Percentiles rank a stretch among this genome's conserved stretches.
Evolutionary conservation across 2,329 filamentous ascomycete species (phyloP).

Genomic region (Zopfia rhizophila): DNA sequence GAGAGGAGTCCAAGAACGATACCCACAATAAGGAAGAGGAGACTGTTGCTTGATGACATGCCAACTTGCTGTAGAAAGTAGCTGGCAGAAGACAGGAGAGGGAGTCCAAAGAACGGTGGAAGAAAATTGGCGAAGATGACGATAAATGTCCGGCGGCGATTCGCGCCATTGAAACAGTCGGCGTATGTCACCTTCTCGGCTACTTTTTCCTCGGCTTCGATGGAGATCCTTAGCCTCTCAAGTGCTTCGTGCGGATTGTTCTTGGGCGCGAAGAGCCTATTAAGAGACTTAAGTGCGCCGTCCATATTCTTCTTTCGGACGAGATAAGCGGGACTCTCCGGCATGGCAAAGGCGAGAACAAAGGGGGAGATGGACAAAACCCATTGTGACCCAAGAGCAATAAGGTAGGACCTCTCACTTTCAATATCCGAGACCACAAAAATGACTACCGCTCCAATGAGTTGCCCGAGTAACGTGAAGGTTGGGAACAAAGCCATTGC

Average conservation of each 20-base stretch:
- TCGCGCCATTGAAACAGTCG: constrained; percentile 26
- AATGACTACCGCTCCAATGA: constrained; percentile 56
- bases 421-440: constrained; percentile 37
- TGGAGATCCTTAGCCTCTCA: constrained; percentile 49
- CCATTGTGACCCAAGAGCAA: constrained; percentile 55
- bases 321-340: constrained; percentile 60
- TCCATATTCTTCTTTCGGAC: constrained; percentile 50
- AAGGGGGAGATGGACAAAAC: constrained; percentile 50
- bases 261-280: constrained; percentile 56
- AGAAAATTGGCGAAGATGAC: constrained; percentile 55
- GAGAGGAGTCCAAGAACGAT: constrained; percentile 18
- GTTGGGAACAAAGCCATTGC: constrained; percentile 57
- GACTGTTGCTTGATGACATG: constrained; percentile 15
- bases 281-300: constrained; percentile 56
- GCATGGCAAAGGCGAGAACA: constrained; percentile 53
- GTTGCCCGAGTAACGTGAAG: constrained; percentile 57
- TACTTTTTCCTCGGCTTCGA: constrained; percentile 61
- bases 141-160: constrained; percentile 19
- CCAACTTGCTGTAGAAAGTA: constrained; percentile 42
- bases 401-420: constrained; percentile 42
- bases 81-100: constrained; percentile 55
- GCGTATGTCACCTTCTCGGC: constrained; percentile 40
- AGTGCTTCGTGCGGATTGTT: constrained; percentile 38
- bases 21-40: constrained; percentile 22
- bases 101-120: constrained; percentile 59